A percentile compares a stretch with the other conserved stretches of the same genome.
These are phyloP conservation scores for Friedmanniomyces endolithicus DNA, from an alignment of 495 filamentous ascomycete genomes.

Conservation along the genomic window DNA sequence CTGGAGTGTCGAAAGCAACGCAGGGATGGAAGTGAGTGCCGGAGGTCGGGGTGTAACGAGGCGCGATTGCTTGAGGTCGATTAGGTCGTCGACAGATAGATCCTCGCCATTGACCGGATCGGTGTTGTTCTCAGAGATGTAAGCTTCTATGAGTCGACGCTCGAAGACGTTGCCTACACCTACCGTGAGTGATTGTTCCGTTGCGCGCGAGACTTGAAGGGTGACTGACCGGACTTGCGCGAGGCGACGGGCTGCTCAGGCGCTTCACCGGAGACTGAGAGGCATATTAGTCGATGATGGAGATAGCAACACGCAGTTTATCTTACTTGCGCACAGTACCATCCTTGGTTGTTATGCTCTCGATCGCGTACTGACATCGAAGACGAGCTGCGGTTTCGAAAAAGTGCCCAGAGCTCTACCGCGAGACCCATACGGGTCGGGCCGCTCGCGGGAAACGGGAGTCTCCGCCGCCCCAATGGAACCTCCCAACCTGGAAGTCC, in stretches of 20 bases:
- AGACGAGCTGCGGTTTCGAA: too few species aligned
- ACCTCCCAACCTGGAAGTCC: too few species aligned
- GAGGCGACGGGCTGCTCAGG: constrained; percentile 91
- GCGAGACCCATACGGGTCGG: too few species aligned
- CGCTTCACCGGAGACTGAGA: constrained; percentile 85
- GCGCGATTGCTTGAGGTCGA: constrained; percentile 71
- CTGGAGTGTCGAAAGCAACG: constrained; percentile 91
- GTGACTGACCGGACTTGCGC: constrained; percentile 66
- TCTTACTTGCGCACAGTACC: constrained; percentile 14
- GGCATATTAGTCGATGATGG: background rate
- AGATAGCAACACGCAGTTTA: background rate
- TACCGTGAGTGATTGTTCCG: constrained; percentile 6
- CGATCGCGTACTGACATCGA: too few species aligned
- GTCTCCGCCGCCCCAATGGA: too few species aligned
- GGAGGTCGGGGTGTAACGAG: constrained; percentile 81
- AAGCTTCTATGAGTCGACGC: constrained; percentile 86
- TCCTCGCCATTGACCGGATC: constrained; percentile 89
- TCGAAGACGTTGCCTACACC: constrained; percentile 73
- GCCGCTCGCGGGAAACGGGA: too few species aligned
- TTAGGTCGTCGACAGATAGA: constrained; percentile 69
- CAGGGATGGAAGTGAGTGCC: constrained; percentile 89
- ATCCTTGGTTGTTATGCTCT: background rate
- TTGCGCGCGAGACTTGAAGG: background rate
- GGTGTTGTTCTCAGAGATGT: constrained; percentile 85
- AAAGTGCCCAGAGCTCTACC: too few species aligned